phyloP scores from a whole-genome alignment of 192 early-diverging fungal species.

The Umbelopsis isabellina region DNA sequence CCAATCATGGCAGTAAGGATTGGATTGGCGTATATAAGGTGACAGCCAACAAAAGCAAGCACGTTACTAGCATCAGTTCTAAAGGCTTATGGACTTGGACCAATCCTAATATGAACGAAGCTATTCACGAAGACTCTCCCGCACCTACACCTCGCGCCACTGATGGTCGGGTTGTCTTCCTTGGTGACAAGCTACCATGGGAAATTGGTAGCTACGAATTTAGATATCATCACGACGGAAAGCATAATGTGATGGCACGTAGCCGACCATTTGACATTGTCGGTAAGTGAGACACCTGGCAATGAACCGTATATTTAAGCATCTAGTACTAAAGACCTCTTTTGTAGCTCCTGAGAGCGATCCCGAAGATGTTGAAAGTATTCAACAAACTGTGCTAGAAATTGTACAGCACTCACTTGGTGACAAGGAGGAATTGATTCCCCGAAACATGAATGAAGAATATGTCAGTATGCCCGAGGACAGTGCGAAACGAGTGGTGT shows the following conservation, averaged over 20 bases:
- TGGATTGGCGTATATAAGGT: conserved; percentile 95
- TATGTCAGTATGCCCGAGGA: conserved; percentile 61
- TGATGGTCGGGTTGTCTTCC: conserved; percentile 65
- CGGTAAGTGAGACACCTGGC: conserved; percentile 33
- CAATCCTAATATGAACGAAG: conserved; percentile 3
- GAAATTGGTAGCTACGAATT: conserved; percentile 87
- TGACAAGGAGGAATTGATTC: conserved; percentile 49
- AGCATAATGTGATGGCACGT: conserved; percentile 79
- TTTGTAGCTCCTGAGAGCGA: conserved; percentile 23
- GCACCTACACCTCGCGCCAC: not conserved
- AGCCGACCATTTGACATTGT: conserved; percentile 82
- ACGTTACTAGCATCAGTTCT: conserved; percentile 79
- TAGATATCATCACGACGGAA: conserved; percentile 88
- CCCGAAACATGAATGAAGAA: conserved; percentile 48
- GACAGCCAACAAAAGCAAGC: conserved; percentile 70
- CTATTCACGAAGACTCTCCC: not conserved
- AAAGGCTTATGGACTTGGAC: conserved; percentile 68
- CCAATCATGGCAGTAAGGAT: conserved; percentile 72
- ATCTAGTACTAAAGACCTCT: not conserved
- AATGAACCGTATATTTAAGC: not conserved
- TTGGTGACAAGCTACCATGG: conserved; percentile 78
- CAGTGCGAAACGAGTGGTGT: conserved; percentile 74
- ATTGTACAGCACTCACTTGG: conserved; percentile 52
- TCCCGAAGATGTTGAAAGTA: conserved; percentile 34
- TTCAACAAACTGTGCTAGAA: conserved; percentile 43